Evolutionary conservation across 73 alveolate species (phyloP), one percentile per base, ranked within the genome.

Genomic region (Paramecium biaurelia): DNA sequence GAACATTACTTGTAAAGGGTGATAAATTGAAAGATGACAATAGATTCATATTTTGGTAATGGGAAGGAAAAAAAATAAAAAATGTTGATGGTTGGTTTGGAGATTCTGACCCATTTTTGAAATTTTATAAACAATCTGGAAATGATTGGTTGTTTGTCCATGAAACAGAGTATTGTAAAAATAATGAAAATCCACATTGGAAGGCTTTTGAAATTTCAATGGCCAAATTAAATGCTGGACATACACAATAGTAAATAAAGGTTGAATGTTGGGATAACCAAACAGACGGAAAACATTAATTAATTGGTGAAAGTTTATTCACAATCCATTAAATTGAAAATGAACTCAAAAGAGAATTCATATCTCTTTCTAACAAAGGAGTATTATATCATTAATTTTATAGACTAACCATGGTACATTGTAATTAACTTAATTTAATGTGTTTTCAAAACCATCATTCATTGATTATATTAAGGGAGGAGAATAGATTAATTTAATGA

Each of bases 401-500:
- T 41, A 94, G 98, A 95, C 86, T 92, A 32, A 59, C 30, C 35
- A 63, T 37, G 94, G 94, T 9, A 23, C 20, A 4, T 0, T 89
- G 0, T 2, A 1, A 9, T 20, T 89, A 37, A 47, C 67, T 15
- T 57, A 89, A 42, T 57, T 42, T 70, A 70, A 1, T 28, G 15
- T 43, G 10, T 41, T 70, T 53, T 30, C n/a, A 6, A 89, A 89
- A 34, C 92, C 94, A 41, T 41, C 85, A 21, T 97, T 98, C 89
- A 58, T 97, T 35, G 99, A 98, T 92, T 98, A 97, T 93, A 87
- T 98, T 14, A 92, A 89, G 74, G 99, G 98, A 38, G 99, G 99
- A 32, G 93, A 95, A 92, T 93, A 92, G 21, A 74, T 97, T 6
- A 93, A 90, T 56, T 35, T 96, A 70, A 85, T 95, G 34, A 94